Base-by-base conservation (phyloP, 2,329 filamentous ascomycete species). In the Elsinoe necatrix region DNA sequence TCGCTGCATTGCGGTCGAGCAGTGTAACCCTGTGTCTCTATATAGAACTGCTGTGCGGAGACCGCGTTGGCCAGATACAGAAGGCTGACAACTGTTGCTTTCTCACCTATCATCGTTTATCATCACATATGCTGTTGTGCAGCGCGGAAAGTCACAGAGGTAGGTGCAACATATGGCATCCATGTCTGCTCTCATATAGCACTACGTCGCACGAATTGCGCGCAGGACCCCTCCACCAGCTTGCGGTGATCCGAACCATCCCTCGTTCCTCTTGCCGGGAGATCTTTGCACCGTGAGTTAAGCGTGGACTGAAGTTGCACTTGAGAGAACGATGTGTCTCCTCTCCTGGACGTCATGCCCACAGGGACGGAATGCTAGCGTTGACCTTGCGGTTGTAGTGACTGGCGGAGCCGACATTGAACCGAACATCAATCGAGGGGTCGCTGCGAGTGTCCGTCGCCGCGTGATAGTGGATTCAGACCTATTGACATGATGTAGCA, bases 11-110 rank as follows among this genome's bases (percentile, higher is more conserved):
- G 65, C 20, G 67, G 61, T 23, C 63, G 63, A 11, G 61, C 57
- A 2, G 61, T 63, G 1, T 67, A 64, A 5, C 69, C 67, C 37
- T 67, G 58, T 7, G 61, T 59, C 12, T 66, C 63, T 3, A 69
- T 57, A 39, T 71, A 72, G 8, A 72, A 65, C 56, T 72, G 70
- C 51, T 72, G 70, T 4, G 34, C 34, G 14, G 34, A 37, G 4
- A 14, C 34, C 34, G 14, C 14, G 12, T 14, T 4, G 14, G 14
- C 14, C 34, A 37, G 34, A 6, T 14, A 37, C 4, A 14, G 12
- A 37, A 37, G 5, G 9, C 34, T 37, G 9, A 9, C 27, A 29
- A 29, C 9, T 29, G 27, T 29, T 9, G 27, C 27, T 29, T 4
- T 29, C 27, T 29, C 9, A 29, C 27, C 27, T 9, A 29, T 29